Conservation (phyloP, 1,284 basidiomycete species). For the Cutaneotrichosporon spelunceum region DNA sequence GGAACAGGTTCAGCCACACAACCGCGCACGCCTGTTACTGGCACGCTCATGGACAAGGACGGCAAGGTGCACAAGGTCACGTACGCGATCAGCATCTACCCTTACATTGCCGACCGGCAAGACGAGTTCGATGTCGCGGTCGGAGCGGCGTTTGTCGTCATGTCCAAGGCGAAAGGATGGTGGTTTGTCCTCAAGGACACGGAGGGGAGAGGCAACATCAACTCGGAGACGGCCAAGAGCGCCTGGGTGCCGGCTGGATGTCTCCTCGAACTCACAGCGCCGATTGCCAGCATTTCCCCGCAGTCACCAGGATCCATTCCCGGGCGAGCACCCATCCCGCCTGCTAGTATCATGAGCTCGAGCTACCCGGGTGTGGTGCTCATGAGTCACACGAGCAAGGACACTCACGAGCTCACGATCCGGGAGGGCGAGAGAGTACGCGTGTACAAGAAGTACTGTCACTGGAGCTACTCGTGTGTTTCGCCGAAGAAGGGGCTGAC, state of each 20-base stretch:
- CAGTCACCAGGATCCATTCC: conserved; percentile 17
- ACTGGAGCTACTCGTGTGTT: conserved; percentile 71
- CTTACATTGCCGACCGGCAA: conserved; percentile 89
- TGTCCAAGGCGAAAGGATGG: conserved; percentile 93
- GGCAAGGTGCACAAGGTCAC: conserved; percentile 45
- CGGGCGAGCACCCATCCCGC: conserved; percentile 64
- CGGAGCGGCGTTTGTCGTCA: conserved; percentile 86
- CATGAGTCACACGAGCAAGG: conserved; percentile 90
- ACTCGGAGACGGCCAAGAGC: conserved; percentile 68
- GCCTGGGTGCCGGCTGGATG: conserved; percentile 85
- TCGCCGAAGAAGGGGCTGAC: neutral
- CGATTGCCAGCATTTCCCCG: conserved; percentile 47
- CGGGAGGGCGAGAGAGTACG: conserved; percentile 79
- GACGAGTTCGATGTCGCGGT: conserved; percentile 98
- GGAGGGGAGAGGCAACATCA: conserved; percentile 73
- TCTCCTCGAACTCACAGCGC: conserved; percentile 83
- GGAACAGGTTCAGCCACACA: neutral
- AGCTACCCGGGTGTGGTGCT: conserved; percentile 90
- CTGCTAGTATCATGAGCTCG: conserved; percentile 82
- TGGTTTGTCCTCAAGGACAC: conserved; percentile 97
- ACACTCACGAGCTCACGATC: conserved; percentile 81
- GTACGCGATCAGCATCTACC: conserved; percentile 56
- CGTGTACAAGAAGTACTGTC: conserved; percentile 96
- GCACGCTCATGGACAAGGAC: conserved; percentile 40
- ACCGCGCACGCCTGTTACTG: conserved; percentile 11